Evolutionary conservation across 495 filamentous ascomycete species (phyloP).

Genomic region (Entonaema liquescens): DNA sequence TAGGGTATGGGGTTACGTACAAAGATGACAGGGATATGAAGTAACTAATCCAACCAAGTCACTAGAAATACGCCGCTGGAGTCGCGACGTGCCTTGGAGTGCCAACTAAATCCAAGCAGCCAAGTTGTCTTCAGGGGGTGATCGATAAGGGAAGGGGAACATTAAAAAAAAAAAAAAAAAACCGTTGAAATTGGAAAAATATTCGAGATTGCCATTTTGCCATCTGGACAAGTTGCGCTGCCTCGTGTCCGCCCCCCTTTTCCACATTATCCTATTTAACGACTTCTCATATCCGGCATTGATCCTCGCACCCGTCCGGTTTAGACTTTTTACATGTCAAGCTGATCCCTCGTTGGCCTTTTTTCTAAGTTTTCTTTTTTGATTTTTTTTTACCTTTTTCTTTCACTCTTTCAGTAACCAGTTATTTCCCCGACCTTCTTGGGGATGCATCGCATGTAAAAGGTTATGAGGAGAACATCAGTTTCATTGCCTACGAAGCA

Average conservation of each 20-base stretch:
- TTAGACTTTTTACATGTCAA: slow-evolving; percentile 17
- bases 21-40: slow-evolving; percentile 3
- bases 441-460: slow-evolving; percentile 44
- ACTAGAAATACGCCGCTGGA: slow-evolving; percentile 1
- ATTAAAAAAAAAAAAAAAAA: slow-evolving; percentile 3
- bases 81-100: neutral
- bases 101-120: neutral
- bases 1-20: slow-evolving; percentile 5
- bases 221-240: slow-evolving; percentile 34
- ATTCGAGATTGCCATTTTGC: slow-evolving; percentile 22
- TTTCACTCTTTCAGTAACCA: slow-evolving; percentile 10
- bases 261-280: slow-evolving; percentile 33
- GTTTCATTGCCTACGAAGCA: slow-evolving; percentile 67
- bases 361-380: slow-evolving; percentile 7
- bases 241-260: slow-evolving; percentile 28
- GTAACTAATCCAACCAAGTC: neutral
- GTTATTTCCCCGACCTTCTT: slow-evolving; percentile 28
- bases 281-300: slow-evolving; percentile 30
- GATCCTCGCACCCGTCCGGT: slow-evolving; percentile 26
- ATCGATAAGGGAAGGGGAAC: slow-evolving; percentile 15
- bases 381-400: slow-evolving; percentile 2
- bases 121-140: neutral
- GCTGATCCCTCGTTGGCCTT: slow-evolving; percentile 15
- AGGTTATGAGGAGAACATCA: slow-evolving; percentile 65
- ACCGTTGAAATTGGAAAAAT: slow-evolving; percentile 40